phyloP scores from a whole-genome alignment of 768 basidiomycete species.

The Trametes cinnabarina region DNA sequence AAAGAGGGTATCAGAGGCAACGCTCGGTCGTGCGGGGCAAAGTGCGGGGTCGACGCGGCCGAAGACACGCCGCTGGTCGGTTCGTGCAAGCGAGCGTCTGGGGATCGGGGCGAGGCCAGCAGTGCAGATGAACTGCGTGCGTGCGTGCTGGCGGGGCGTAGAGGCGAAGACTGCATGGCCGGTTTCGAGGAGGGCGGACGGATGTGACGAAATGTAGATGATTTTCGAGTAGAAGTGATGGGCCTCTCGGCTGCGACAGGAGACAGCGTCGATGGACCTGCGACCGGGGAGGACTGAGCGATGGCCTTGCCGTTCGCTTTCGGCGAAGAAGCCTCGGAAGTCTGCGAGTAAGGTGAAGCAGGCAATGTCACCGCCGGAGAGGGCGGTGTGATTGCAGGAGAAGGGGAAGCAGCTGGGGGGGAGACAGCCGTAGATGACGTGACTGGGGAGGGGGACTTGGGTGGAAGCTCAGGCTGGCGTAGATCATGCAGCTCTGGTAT shows the following conservation, averaged over 20 bases:
- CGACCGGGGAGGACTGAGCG: slow-evolving; percentile 11
- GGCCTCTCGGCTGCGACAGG: slow-evolving; percentile 6
- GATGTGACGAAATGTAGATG: slow-evolving; percentile 54
- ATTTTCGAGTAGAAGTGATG: slow-evolving; percentile 31
- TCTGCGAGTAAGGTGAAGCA: slow-evolving; percentile 9
- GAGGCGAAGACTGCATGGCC: slow-evolving; percentile 34
- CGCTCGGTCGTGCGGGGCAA: slow-evolving; percentile 21
- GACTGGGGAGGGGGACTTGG: background rate
- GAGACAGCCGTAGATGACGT: background rate
- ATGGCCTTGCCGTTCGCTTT: slow-evolving; percentile 15
- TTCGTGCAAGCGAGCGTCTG: slow-evolving; percentile 5
- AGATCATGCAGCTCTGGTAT: slow-evolving; percentile 5
- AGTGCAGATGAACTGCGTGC: slow-evolving; percentile 16
- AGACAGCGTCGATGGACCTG: slow-evolving; percentile 19
- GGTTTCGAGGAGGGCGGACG: slow-evolving; percentile 25
- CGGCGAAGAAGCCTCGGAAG: background rate
- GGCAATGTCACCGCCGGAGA: slow-evolving; percentile 6
- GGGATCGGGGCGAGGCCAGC: slow-evolving; percentile 19
- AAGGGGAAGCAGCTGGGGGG: slow-evolving; percentile 2
- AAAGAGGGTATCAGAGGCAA: slow-evolving; percentile 25
- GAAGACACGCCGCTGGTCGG: slow-evolving; percentile 21
- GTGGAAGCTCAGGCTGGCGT: background rate
- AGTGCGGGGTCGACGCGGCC: slow-evolving; percentile 18
- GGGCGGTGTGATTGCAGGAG: background rate
- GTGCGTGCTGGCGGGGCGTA: slow-evolving; percentile 30